Evolutionary conservation across 2,329 filamentous ascomycete genomes (phyloP).

Genomic region (Emericellopsis cladophorae): DNA sequence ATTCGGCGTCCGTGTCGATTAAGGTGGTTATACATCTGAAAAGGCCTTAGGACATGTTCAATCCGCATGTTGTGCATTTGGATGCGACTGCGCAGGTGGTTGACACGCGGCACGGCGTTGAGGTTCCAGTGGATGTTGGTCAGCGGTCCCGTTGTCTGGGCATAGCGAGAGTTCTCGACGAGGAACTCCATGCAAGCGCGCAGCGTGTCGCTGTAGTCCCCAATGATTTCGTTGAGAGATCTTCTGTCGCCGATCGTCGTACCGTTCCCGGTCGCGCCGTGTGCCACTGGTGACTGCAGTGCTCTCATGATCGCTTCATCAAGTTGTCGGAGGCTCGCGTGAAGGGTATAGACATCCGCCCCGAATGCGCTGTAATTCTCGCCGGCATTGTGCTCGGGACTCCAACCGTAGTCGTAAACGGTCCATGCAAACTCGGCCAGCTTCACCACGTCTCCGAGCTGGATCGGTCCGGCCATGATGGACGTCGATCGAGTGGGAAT

Average conservation of each 20-base stretch:
- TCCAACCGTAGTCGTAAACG: slow-evolving; percentile 10
- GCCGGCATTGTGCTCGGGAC: slow-evolving; percentile 9
- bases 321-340: slow-evolving; percentile 17
- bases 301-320: slow-evolving; percentile 13
- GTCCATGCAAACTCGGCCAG: slow-evolving; percentile 10
- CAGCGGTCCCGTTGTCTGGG: slow-evolving; percentile 10
- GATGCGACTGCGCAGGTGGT: slow-evolving; percentile 17
- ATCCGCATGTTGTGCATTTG: slow-evolving; percentile 20
- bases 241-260: slow-evolving; percentile 16
- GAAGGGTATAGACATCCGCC: slow-evolving; percentile 15
- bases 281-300: slow-evolving; percentile 11
- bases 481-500: too few species aligned
- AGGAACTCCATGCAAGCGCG: slow-evolving; percentile 17
- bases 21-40: slow-evolving; percentile 17
- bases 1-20: background rate
- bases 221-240: slow-evolving; percentile 11
- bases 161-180: slow-evolving; percentile 14
- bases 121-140: slow-evolving; percentile 22
- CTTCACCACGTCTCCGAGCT: slow-evolving; percentile 9
- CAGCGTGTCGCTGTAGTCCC: slow-evolving; percentile 14
- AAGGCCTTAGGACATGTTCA: slow-evolving; percentile 18
- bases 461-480: slow-evolving; percentile 2
- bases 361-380: slow-evolving; percentile 19
- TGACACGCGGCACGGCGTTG: slow-evolving; percentile 17
- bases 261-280: slow-evolving; percentile 7